Base-by-base conservation (phyloP, 495 filamentous ascomycete species). In the Xylaria castorea region DNA sequence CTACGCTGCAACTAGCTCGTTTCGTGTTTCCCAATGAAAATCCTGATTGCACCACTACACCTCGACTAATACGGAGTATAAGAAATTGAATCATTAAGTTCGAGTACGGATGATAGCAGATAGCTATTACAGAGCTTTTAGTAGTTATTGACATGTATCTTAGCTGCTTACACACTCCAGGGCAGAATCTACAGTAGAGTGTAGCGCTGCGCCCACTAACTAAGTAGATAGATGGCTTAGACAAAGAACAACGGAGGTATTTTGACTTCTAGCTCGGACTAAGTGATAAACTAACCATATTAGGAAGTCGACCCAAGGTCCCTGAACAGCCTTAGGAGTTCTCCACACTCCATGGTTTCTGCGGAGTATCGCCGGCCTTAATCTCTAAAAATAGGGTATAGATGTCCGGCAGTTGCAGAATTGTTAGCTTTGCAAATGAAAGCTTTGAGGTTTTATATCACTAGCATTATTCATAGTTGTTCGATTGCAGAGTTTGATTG, bases 301-400 rank as follows among this genome's bases (percentile, higher is more conserved):
- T 25, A 44, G 61, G 61, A 12, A 63, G 25, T n/a, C 22, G 7
- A 32, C 42, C 27, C 25, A 42, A 40, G n/a, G 34, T 44, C 61
- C 60, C 61, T 63, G 61, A 44, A 44, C 20, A 32, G 30, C 7
- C 20, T 22, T 34, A 32, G 38, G 22, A 50, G 40, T 27, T 50
- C 25, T 44, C 38, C 44, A 50, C 8, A 32, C 48, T 55, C 46
- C 48, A 51, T 12, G 9, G 34, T 42, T 68, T 58, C 18, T 11
- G 30, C 48, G 38, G 38, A 42, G 38, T 25, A 53, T 68, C 42
- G 32, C 65, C 48, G 32, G 46, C 48, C n/a, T 11, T 68, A 16
- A 20, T 38, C 34, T 66, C 65, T 42, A 68, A 68, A 68, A 68
- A 68, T 68, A 68, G 66, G 53, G 22, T 38, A 51, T n/a, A 40